phyloP scores from a whole-genome alignment of 1,139 yeast genomes.

The Diutina mesorugosa region DNA sequence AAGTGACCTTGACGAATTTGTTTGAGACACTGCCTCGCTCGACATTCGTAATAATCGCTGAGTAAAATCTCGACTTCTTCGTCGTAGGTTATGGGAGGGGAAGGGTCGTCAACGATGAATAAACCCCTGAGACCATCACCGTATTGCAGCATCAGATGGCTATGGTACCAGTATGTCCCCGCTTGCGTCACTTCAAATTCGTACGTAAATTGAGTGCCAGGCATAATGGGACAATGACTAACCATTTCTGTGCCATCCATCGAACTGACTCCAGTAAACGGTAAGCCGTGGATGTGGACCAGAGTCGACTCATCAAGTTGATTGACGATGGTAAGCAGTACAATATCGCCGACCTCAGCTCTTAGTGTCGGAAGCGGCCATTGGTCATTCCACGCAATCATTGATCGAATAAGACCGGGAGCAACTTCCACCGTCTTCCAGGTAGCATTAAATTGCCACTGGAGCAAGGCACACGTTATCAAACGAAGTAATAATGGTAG shows the following conservation, averaged over 20 bases:
- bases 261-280: not conserved
- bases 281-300: not conserved
- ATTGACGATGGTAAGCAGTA: not conserved
- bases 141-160: not conserved
- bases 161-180: constrained; percentile 2
- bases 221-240: not conserved
- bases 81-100: not conserved
- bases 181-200: not conserved
- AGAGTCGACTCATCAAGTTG: not conserved
- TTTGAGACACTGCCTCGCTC: not conserved
- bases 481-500: not conserved
- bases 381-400: not conserved
- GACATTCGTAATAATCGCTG: not conserved
- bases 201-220: not conserved
- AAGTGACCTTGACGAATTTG: not conserved
- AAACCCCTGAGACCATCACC: constrained; percentile 1
- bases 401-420: not conserved
- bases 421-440: not conserved
- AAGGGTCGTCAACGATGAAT: not conserved
- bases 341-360: not conserved
- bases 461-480: not conserved
- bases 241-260: constrained; percentile 2
- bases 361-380: not conserved
- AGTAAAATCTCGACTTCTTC: not conserved
- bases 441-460: not conserved